phyloP scores from a whole-genome alignment of 768 basidiomycete species.

The Hortiboletus campestris region DNA sequence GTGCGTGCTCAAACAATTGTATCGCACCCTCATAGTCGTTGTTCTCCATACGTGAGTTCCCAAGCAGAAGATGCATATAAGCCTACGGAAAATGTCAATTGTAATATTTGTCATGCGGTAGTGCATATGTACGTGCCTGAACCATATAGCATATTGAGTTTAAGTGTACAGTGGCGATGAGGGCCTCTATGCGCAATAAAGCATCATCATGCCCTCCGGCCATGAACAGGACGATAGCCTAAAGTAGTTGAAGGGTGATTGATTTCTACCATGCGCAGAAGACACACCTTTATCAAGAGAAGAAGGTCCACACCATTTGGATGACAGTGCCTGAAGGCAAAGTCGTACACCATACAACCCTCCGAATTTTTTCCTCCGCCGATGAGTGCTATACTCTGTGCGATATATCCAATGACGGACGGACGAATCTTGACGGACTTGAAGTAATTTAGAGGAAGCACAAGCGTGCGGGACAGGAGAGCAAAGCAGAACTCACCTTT shows the following conservation, averaged over 20 bases:
- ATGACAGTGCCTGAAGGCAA: not conserved
- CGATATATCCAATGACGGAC: not conserved
- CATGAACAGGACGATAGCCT: slow-evolving; percentile 7
- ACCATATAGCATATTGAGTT: not conserved
- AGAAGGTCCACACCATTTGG: not conserved
- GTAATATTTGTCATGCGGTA: too few species aligned
- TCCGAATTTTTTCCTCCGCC: not conserved
- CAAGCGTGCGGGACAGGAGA: not conserved
- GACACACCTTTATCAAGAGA: not conserved
- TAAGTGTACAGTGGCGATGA: not conserved
- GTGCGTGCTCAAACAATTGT: not conserved
- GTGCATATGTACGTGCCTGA: not conserved
- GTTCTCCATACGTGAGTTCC: not conserved
- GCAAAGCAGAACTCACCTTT: not conserved
- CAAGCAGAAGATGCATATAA: slow-evolving; percentile 8
- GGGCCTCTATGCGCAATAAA: slow-evolving; percentile 1
- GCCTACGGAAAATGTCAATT: not conserved
- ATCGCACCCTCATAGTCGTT: not conserved
- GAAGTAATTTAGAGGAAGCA: not conserved
- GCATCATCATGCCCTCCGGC: slow-evolving; percentile 3
- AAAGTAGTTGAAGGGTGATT: not conserved
- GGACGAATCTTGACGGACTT: not conserved
- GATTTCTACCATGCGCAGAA: not conserved
- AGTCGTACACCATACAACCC: not conserved
- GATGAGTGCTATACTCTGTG: not conserved